Conservation (phyloP, 345 rosid species). For the Gossypium sturtianum region DNA sequence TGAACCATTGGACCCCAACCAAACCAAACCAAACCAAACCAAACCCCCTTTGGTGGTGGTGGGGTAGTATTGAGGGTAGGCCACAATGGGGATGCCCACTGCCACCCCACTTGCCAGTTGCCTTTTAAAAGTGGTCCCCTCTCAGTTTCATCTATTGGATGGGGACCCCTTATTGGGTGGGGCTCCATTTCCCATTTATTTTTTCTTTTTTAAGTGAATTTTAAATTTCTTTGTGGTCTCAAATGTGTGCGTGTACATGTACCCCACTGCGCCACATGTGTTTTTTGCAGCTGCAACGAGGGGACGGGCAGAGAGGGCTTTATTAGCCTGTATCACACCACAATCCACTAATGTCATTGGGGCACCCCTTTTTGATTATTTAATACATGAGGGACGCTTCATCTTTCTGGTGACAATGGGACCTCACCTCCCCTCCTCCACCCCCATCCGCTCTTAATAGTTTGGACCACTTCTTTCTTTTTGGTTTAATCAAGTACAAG, state of each 20-base stretch:
- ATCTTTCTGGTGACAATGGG: background rate
- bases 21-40: background rate
- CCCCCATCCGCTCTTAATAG: background rate
- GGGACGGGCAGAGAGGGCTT: no score
- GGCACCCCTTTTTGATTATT: background rate
- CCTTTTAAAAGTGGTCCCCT: conserved; percentile 14
- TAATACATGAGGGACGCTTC: background rate
- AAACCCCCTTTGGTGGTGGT: background rate
- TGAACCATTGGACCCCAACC: background rate
- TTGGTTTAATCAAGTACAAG: background rate
- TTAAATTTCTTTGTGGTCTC: background rate
- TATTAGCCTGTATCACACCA: background rate
- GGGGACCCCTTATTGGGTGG: conserved; percentile 2
- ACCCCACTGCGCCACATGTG: background rate
- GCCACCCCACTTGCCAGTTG: conserved; percentile 24
- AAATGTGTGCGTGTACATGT: background rate
- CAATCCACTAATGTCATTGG: background rate
- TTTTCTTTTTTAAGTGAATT: background rate
- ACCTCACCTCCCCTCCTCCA: background rate
- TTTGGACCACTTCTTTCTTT: background rate
- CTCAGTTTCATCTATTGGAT: background rate
- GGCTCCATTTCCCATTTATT: background rate
- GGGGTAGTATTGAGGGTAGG: background rate
- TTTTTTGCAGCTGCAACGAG: background rate
- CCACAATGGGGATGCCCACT: conserved; percentile 14